Conservation (phyloP, 257 asterid species). For the Fraxinus excelsior region DNA sequence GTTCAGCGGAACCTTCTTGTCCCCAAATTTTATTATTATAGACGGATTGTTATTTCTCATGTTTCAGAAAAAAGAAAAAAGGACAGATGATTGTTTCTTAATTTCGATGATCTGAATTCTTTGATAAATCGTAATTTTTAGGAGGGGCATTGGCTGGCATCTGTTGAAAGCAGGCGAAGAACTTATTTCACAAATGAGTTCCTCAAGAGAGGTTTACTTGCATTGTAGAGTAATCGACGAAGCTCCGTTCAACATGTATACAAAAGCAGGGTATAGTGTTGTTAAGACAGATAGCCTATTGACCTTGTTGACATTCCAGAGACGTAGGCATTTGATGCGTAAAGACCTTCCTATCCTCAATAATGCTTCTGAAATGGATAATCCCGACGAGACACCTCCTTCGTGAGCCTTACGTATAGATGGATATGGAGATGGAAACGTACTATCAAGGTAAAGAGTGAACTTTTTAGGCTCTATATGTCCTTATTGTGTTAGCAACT, state of each 20-base stretch:
- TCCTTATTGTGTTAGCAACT: conserved; percentile 17
- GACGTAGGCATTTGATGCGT: conserved; percentile 89
- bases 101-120: neutral
- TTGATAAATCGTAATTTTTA: conserved; percentile 30
- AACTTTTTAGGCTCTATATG: neutral
- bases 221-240: conserved; percentile 90
- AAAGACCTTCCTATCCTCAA: conserved; percentile 62
- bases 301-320: conserved; percentile 73
- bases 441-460: conserved; percentile 39
- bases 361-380: conserved; percentile 38
- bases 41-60: conserved; percentile 2
- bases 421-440: conserved; percentile 16
- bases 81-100: neutral
- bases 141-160: conserved; percentile 97
- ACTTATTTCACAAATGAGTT: conserved; percentile 70
- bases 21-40: neutral
- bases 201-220: conserved; percentile 71
- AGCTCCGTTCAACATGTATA: conserved; percentile 85
- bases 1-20: neutral
- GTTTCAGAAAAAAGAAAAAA: neutral
- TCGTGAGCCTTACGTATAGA: conserved; percentile 23
- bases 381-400: conserved; percentile 36
- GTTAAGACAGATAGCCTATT: conserved; percentile 79
- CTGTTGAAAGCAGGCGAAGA: conserved; percentile 86
- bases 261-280: conserved; percentile 69